Percentiles rank a stretch among this genome's conserved stretches.
phyloP scores from a whole-genome alignment of 2,329 filamentous ascomycete genomes.

The Beauveria brongniartii region DNA sequence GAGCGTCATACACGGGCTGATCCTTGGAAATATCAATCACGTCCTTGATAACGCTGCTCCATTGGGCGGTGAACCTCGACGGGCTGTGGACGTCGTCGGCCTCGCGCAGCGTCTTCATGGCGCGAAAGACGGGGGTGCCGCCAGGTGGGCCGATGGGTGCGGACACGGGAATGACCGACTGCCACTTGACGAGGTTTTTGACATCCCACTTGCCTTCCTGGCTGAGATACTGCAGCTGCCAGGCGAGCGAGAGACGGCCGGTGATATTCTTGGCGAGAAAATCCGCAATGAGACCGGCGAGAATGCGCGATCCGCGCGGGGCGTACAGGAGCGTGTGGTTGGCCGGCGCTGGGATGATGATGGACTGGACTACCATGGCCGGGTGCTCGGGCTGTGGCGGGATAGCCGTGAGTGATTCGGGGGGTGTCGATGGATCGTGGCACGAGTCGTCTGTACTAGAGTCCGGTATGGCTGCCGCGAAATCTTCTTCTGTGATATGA shows the following conservation, averaged over 20 bases:
- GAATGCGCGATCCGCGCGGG: slow-evolving; percentile 62
- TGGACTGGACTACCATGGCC: slow-evolving; percentile 53
- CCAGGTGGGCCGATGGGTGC: slow-evolving; percentile 53
- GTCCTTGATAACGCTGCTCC: slow-evolving; percentile 59
- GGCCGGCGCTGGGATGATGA: slow-evolving; percentile 66
- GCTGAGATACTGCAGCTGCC: slow-evolving; percentile 84
- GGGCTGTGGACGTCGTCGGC: slow-evolving; percentile 80
- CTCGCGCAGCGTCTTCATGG: slow-evolving; percentile 88
- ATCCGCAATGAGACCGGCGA: slow-evolving; percentile 74
- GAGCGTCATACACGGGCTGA: slow-evolving; percentile 79
- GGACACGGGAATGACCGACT: slow-evolving; percentile 69
- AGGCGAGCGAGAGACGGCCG: slow-evolving; percentile 69
- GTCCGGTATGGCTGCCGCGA: slow-evolving; percentile 19
- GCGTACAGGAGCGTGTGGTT: slow-evolving; percentile 81
- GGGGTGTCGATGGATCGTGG: slow-evolving; percentile 39
- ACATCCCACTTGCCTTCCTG: slow-evolving; percentile 96
- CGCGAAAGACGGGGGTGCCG: slow-evolving; percentile 59
- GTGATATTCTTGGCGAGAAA: slow-evolving; percentile 73
- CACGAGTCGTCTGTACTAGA: slow-evolving; percentile 26
- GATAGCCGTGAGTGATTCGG: slow-evolving; percentile 31
- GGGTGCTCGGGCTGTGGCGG: slow-evolving; percentile 42
- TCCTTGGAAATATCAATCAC: slow-evolving; percentile 90
- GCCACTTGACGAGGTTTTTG: slow-evolving; percentile 92
- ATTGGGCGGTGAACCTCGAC: slow-evolving; percentile 58
- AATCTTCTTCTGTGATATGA: slow-evolving; percentile 31